phyloP scores from a whole-genome alignment of 345 rosid species.

The Acer saccharum region DNA sequence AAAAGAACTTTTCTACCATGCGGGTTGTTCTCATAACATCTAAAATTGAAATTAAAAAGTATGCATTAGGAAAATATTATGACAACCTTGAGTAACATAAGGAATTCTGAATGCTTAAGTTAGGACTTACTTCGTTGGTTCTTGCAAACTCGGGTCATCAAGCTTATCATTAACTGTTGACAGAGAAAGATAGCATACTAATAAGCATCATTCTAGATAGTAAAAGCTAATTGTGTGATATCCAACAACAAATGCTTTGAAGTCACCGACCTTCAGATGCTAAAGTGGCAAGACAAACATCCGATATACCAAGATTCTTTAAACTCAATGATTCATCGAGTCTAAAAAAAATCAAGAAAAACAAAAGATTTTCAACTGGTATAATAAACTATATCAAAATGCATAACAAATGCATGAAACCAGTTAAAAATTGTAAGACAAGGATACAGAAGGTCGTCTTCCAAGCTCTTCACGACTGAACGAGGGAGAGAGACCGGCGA shows the following conservation, averaged over 20 bases:
- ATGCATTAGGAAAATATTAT: neutral
- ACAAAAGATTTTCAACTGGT: neutral
- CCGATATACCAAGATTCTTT: slow-evolving; percentile 79
- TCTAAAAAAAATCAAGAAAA: slow-evolving; percentile 44
- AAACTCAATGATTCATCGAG: slow-evolving; percentile 69
- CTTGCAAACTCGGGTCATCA: slow-evolving; percentile 27
- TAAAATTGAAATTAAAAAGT: slow-evolving; percentile 15
- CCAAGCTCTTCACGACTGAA: slow-evolving; percentile 46
- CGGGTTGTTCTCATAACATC: slow-evolving; percentile 34
- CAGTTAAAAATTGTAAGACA: neutral
- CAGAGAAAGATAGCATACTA: too few relatives aligned
- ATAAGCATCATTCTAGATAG: too few relatives aligned
- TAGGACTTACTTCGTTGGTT: slow-evolving; percentile 47
- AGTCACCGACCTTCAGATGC: slow-evolving; percentile 51
- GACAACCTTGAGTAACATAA: neutral
- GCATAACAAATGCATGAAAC: neutral
- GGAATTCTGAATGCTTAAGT: slow-evolving; percentile 15
- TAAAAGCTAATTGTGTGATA: too few relatives aligned
- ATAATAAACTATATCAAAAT: neutral
- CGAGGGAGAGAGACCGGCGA: slow-evolving; percentile 22
- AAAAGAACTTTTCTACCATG: slow-evolving; percentile 21
- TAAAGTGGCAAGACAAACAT: slow-evolving; percentile 79
- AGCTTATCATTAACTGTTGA: too few relatives aligned
- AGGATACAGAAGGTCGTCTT: slow-evolving; percentile 85
- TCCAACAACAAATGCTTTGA: neutral